phyloP scores from a whole-genome alignment of 805 yeast species.

The Ogataea methanolica region DNA sequence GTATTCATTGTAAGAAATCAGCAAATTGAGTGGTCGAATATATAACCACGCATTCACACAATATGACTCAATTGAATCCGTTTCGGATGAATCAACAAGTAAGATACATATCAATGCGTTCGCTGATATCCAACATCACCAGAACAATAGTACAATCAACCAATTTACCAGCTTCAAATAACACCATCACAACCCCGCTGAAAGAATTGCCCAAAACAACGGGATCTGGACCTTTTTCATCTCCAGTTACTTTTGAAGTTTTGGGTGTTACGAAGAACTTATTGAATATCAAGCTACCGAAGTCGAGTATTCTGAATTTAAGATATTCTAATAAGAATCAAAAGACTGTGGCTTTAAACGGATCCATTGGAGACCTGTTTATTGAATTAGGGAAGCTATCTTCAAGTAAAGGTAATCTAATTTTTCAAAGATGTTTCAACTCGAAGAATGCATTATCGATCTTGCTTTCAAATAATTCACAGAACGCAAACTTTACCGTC shows the following conservation, averaged over 20 bases:
- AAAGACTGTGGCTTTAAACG: slow-evolving; percentile 40
- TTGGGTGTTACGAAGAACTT: slow-evolving; percentile 36
- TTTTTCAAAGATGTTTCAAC: slow-evolving; percentile 33
- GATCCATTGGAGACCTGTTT: slow-evolving; percentile 30
- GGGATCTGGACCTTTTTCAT: slow-evolving; percentile 43
- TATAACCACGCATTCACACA: too few relatives aligned
- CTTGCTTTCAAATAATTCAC: slow-evolving; percentile 32
- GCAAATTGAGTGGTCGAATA: too few relatives aligned
- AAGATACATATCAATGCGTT: slow-evolving; percentile 15
- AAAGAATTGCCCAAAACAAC: slow-evolving; percentile 33
- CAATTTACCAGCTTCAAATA: slow-evolving; percentile 4
- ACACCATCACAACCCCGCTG: slow-evolving; percentile 11
- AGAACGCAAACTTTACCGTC: slow-evolving; percentile 32
- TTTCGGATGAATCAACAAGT: slow-evolving; percentile 1
- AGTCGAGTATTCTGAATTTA: slow-evolving; percentile 33
- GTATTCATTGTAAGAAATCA: too few relatives aligned
- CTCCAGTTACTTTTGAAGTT: slow-evolving; percentile 37
- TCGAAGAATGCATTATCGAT: slow-evolving; percentile 28
- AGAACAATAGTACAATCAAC: slow-evolving; percentile 1
- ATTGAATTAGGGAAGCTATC: slow-evolving; percentile 24
- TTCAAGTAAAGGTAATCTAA: slow-evolving; percentile 12
- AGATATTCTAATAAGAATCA: slow-evolving; percentile 35
- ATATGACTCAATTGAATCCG: not conserved
- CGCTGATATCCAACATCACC: slow-evolving; percentile 11
- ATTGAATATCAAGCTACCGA: slow-evolving; percentile 41